Percentiles rank a stretch among this genome's conserved stretches.
Evolutionary conservation across 257 asterid species (phyloP).

Genomic region (Nicotiana undulata): DNA sequence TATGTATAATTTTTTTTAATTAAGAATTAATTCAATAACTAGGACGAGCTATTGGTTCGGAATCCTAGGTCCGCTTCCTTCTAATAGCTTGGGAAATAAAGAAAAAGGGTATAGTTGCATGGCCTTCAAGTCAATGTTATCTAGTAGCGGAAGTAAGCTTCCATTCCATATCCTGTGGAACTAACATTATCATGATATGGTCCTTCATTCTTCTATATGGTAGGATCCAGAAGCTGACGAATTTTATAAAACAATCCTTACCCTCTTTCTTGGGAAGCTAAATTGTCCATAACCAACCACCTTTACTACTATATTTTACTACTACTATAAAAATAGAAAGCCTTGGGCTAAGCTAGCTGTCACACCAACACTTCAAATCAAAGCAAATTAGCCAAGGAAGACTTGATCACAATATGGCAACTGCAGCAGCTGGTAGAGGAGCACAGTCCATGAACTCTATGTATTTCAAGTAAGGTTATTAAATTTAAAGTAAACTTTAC

Average conservation of each 20-base stretch:
- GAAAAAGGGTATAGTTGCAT: background rate
- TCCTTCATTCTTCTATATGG: slow-evolving; percentile 4
- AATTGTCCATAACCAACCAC: slow-evolving; percentile 9
- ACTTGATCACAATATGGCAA: slow-evolving; percentile 40
- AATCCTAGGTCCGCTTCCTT: no score
- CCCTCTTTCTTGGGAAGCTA: slow-evolving; percentile 38
- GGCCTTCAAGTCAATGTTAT: background rate
- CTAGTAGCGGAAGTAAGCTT: background rate
- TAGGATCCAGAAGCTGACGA: slow-evolving; percentile 7
- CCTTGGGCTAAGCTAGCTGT: background rate
- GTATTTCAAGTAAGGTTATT: slow-evolving; percentile 54
- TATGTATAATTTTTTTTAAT: no score
- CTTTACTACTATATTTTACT: background rate
- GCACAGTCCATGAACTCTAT: slow-evolving; percentile 49
- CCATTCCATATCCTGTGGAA: slow-evolving; percentile 33
- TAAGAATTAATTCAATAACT: no score
- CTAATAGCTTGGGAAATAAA: no score
- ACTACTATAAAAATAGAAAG: slow-evolving; percentile 19
- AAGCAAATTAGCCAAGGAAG: background rate
- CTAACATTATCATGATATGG: slow-evolving; percentile 8
- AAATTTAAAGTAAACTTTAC: background rate
- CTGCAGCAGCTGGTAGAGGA: slow-evolving; percentile 62
- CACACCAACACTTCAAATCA: background rate
- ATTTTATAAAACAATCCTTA: slow-evolving; percentile 3
- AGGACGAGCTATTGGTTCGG: no score